Conservation (phyloP, 116 monocot species). For the Posidonia oceanica region DNA sequence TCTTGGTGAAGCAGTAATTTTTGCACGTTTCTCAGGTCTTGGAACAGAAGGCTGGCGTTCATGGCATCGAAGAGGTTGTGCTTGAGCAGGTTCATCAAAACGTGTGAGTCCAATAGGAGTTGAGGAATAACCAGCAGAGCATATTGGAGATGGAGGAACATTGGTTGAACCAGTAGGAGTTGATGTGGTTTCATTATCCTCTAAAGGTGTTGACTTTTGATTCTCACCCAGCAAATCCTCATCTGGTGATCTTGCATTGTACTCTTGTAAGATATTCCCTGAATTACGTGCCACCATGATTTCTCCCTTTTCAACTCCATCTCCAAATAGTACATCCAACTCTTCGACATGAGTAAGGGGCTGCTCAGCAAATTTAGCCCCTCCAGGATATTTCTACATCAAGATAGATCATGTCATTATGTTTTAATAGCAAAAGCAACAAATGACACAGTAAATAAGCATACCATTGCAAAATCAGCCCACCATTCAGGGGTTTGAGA, state of each 20-base stretch:
- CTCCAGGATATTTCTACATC: constrained; percentile 13
- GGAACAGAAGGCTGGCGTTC: not conserved
- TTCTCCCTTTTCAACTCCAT: constrained; percentile 5
- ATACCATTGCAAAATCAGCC: constrained; percentile 19
- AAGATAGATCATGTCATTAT: not conserved
- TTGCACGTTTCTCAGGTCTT: constrained; percentile 9
- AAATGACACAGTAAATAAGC: not conserved
- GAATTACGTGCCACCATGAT: not conserved
- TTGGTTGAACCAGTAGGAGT: constrained; percentile 7
- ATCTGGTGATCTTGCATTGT: not conserved
- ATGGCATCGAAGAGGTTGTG: not conserved
- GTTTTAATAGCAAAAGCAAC: not conserved
- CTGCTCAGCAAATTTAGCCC: constrained; percentile 19
- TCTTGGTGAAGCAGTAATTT: not conserved
- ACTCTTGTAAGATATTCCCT: not conserved
- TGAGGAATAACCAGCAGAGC: constrained; percentile 10
- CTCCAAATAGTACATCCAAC: constrained; percentile 16
- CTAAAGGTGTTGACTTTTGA: not conserved
- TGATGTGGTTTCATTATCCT: constrained; percentile 11
- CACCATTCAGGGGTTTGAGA: constrained; percentile 18
- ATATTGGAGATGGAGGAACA: constrained; percentile 5
- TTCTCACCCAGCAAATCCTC: not conserved
- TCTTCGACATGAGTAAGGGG: constrained; percentile 12
- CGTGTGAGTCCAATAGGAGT: not conserved
- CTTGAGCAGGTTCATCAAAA: not conserved